phyloP scores from a whole-genome alignment of 129 eudicot species.

The Smallanthus sonchifolius region DNA sequence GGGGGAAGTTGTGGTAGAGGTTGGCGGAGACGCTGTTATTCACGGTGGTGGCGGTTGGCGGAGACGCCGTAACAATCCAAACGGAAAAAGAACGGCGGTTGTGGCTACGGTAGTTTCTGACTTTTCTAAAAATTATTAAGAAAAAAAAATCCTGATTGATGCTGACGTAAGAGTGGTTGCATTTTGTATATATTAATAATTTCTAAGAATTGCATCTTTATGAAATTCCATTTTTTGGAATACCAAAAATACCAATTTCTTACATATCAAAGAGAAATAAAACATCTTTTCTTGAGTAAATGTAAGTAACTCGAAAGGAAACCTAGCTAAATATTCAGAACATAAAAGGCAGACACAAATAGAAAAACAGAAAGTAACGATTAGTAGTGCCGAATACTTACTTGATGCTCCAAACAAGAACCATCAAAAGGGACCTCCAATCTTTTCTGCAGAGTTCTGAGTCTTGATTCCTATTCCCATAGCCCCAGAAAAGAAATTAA shows the following conservation, averaged over 20 bases:
- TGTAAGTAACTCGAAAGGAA: not conserved
- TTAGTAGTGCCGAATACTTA: slow-evolving; percentile 16
- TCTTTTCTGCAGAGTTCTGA: slow-evolving; percentile 60
- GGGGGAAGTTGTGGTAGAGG: too few relatives aligned
- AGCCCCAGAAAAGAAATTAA: not conserved
- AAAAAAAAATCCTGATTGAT: too few relatives aligned
- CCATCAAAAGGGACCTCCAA: slow-evolving; percentile 84
- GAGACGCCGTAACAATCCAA: too few relatives aligned
- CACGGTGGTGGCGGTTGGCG: too few relatives aligned
- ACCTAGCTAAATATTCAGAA: not conserved
- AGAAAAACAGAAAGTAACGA: not conserved
- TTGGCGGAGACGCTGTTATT: too few relatives aligned
- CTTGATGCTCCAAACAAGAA: slow-evolving; percentile 78
- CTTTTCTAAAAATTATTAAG: too few relatives aligned
- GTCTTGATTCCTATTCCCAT: slow-evolving; percentile 63
- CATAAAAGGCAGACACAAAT: not conserved
- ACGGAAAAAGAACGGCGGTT: too few relatives aligned
- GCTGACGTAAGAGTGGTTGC: too few relatives aligned
- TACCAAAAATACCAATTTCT: not conserved
- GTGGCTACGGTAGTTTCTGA: too few relatives aligned
- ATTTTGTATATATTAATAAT: too few relatives aligned
- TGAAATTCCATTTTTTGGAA: not conserved
- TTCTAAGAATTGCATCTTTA: not conserved
- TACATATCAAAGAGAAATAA: not conserved
- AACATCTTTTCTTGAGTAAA: not conserved